phyloP scores from a whole-genome alignment of 148 eudicot genomes.

The Nepenthes mirabilis region DNA sequence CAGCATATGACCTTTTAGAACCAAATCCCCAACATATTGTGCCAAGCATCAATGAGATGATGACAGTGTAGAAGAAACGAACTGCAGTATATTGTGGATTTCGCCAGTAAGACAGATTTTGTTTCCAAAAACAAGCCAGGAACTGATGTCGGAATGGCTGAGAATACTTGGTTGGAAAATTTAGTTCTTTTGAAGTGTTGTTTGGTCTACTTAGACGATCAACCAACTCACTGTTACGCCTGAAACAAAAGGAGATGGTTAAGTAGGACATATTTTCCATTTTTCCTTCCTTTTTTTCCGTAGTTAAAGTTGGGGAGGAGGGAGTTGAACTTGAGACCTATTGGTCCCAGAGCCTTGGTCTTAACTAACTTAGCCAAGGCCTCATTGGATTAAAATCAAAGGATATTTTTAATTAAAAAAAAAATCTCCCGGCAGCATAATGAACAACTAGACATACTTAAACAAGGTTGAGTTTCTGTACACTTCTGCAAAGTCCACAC shows the following conservation, averaged over 20 bases:
- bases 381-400: no score
- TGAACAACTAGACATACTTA: conserved; percentile 36
- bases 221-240: conserved; percentile 67
- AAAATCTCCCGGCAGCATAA: not conserved
- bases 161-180: conserved; percentile 65
- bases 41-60: conserved; percentile 95
- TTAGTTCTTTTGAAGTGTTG: conserved; percentile 59
- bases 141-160: conserved; percentile 59
- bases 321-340: no score
- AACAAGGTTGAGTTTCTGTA: conserved; percentile 57
- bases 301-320: no score
- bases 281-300: no score
- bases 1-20: conserved; percentile 45
- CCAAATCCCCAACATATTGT: conserved; percentile 97
- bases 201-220: conserved; percentile 73
- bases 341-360: no score
- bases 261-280: conserved; percentile 4
- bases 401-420: no score
- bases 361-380: no score
- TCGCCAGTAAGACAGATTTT: conserved; percentile 91
- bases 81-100: conserved; percentile 98
- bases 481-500: conserved; percentile 87
- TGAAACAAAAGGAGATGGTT: conserved; percentile 21
- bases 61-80: conserved; percentile 90
- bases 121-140: conserved; percentile 87